Evolutionary conservation across 2,329 filamentous ascomycete genomes (phyloP), one percentile per base, ranked within the genome.

Genomic region (Pseudopithomyces maydicus): DNA sequence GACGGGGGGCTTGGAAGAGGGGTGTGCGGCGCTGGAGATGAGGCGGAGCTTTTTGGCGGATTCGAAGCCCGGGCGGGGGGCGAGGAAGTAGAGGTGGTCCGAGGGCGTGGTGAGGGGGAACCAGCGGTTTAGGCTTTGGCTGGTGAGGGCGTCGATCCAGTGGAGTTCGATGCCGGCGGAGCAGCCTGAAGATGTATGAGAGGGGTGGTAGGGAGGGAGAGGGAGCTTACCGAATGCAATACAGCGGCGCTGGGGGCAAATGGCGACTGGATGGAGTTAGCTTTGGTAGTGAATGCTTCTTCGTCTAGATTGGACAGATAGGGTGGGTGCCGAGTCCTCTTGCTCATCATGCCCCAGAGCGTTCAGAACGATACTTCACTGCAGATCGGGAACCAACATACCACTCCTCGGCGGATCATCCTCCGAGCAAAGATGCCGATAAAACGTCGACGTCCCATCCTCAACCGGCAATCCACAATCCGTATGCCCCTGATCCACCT

Each of bases 241-340:
- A 62, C 85, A 88, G 49, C 82, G 81, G 44, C 85, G 80, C 55
- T 87, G 84, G n/a, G 87, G 87, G 62, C 84, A 88, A 33, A 90
- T 83, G 0, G 87, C 84, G 10, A 89, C 82, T 51, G 17, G n/a
- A 20, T 2, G 14, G 19, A 6, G 22, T 41, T 41, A 51, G 48
- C 22, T 20, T 20, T 11, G 5, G 1, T 7, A 35, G 47, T 15
- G 6, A 22, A 38, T 6, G 2, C 15, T 22, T 29, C 11, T 19
- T 44, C 7, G 12, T 32, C 17, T 5, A 45, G 23, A 3, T 5
- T 29, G 26, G 26, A 8, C 5, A 29, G n/a, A n/a, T n/a, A n/a
- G n/a, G n/a, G n/a, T n/a, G n/a, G n/a, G n/a, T n/a, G n/a, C n/a
- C n/a, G n/a, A n/a, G n/a, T n/a, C n/a, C n/a, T n/a, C n/a, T n/a